Evolutionary conservation across 495 filamentous ascomycete genomes (phyloP).

Genomic region (Durotheca rogersii): DNA sequence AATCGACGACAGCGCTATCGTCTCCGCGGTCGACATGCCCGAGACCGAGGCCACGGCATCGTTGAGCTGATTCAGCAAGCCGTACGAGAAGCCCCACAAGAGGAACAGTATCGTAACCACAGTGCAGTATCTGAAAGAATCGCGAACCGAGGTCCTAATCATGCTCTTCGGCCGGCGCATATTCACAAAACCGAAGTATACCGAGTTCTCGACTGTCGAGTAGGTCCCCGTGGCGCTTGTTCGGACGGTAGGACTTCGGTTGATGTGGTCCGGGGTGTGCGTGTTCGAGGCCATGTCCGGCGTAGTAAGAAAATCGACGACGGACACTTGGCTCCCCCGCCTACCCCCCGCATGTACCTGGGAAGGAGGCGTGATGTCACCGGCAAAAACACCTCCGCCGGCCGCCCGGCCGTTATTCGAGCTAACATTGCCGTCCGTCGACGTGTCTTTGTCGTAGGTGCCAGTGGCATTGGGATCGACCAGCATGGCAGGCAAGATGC

Average conservation of each 20-base stretch:
- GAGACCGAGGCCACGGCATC: slow-evolving; percentile 49
- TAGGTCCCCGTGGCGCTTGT: slow-evolving; percentile 22
- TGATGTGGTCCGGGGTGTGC: slow-evolving; percentile 11
- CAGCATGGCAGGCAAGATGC: slow-evolving; percentile 71
- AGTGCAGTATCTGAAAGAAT: slow-evolving; percentile 53
- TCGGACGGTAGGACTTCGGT: slow-evolving; percentile 19
- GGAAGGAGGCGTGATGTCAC: slow-evolving; percentile 26
- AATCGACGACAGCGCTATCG: slow-evolving; percentile 41
- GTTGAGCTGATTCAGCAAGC: slow-evolving; percentile 76
- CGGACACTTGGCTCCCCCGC: slow-evolving; percentile 46
- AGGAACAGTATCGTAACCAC: slow-evolving; percentile 81
- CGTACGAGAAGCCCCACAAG: slow-evolving; percentile 86
- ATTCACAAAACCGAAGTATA: slow-evolving; percentile 81
- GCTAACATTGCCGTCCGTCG: slow-evolving; percentile 21
- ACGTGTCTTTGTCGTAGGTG: slow-evolving; percentile 32
- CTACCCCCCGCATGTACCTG: slow-evolving; percentile 15
- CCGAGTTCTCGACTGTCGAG: slow-evolving; percentile 32
- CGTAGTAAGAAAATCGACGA: slow-evolving; percentile 61
- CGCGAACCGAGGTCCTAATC: slow-evolving; percentile 53
- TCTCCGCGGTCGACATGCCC: slow-evolving; percentile 38
- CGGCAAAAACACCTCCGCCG: slow-evolving; percentile 3
- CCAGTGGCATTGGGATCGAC: slow-evolving; percentile 44
- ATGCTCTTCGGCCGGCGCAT: slow-evolving; percentile 77
- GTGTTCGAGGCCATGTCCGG: slow-evolving; percentile 42
- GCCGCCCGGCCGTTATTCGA: slow-evolving; percentile 20